Conservation (phyloP, 1,139 yeast genomes). For the Geotrichum aggregatum region DNA sequence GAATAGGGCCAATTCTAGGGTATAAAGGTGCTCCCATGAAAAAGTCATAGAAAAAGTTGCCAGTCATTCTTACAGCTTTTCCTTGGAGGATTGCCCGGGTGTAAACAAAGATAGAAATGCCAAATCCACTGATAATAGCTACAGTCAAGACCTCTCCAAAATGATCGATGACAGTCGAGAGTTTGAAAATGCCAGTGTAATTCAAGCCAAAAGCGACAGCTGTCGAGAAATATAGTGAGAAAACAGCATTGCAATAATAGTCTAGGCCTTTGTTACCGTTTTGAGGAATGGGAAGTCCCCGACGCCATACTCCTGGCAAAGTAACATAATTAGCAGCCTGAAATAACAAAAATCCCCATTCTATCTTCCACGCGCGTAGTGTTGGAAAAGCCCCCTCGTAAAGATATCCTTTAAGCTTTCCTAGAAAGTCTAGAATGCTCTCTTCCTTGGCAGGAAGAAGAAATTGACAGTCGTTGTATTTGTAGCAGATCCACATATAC, state of each 20-base stretch:
- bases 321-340: constrained; percentile 76
- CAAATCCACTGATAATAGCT: constrained; percentile 74
- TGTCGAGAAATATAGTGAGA: constrained; percentile 70
- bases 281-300: constrained; percentile 88
- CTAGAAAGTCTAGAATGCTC: constrained; percentile 55
- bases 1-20: constrained; percentile 78
- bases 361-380: constrained; percentile 60
- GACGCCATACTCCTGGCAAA: constrained; percentile 93
- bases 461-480: constrained; percentile 67
- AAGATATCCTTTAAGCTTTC: constrained; percentile 44
- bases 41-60: constrained; percentile 81
- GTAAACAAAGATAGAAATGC: constrained; percentile 66
- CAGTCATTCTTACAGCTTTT: constrained; percentile 80
- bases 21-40: constrained; percentile 97
- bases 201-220: constrained; percentile 59
- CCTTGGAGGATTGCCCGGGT: constrained; percentile 46
- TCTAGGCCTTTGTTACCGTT: constrained; percentile 75
- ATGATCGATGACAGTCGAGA: constrained; percentile 69
- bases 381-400: constrained; percentile 66
- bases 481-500: constrained; percentile 92
- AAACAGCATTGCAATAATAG: constrained; percentile 88
- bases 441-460: constrained; percentile 66
- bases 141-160: constrained; percentile 92
- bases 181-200: constrained; percentile 64
- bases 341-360: constrained; percentile 61